A percentile compares a stretch with the other conserved stretches of the same genome.
Evolutionary conservation across 208 protist genomes (phyloP).

Genomic region (Trypanosoma vivax): DNA sequence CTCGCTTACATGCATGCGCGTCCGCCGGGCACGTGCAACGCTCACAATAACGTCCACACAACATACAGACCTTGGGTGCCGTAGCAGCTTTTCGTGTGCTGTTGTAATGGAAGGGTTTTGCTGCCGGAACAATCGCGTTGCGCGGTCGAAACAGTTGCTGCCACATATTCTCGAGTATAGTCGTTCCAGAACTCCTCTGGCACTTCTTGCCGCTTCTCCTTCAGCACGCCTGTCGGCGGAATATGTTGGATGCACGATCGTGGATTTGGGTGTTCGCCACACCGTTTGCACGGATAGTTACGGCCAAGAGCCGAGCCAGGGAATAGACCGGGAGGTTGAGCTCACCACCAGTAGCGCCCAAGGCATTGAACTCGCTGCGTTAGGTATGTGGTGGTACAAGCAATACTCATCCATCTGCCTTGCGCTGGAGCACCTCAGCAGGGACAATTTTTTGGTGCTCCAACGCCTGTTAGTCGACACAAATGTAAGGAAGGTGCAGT

Average conservation of each 20-base stretch:
- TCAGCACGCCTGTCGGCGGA: conserved; percentile 11
- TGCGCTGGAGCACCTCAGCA: conserved; percentile 35
- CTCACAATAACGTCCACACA: too few species aligned
- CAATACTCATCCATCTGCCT: conserved; percentile 61
- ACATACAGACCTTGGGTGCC: too few species aligned
- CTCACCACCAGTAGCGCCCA: not conserved
- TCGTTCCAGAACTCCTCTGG: conserved; percentile 9
- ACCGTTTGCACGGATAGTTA: not conserved
- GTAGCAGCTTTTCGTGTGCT: too few species aligned
- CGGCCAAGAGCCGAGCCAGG: not conserved
- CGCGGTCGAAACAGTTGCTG: not conserved
- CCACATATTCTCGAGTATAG: conserved; percentile 35
- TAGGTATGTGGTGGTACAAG: conserved; percentile 65
- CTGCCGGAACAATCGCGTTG: not conserved
- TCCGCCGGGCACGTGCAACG: too few species aligned
- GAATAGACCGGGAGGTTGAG: not conserved
- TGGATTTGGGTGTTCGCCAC: conserved; percentile 33
- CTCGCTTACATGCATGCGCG: not conserved
- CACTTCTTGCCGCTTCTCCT: conserved; percentile 13
- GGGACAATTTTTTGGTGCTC: conserved; percentile 40
- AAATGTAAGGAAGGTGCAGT: conserved; percentile 37
- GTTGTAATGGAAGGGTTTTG: not conserved
- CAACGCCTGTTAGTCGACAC: conserved; percentile 32
- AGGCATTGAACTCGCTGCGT: conserved; percentile 11
- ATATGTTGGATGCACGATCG: conserved; percentile 17